Base-by-base conservation (phyloP, 2,329 filamentous ascomycete species). In the Alternaria arbusti region DNA sequence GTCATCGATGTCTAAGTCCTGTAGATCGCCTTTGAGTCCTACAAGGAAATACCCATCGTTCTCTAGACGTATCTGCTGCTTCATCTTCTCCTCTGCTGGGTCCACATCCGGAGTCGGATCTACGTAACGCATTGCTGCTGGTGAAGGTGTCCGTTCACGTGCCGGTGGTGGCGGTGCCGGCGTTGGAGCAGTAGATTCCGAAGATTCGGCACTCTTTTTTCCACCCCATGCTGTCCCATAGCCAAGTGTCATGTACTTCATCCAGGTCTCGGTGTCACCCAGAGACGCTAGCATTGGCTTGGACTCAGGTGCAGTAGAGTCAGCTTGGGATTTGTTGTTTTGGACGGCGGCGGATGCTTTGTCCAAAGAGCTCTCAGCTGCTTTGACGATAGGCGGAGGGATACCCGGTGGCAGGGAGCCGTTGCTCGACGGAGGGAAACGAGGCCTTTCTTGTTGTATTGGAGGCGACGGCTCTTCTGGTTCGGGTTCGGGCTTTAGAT, bases 1-100 rank as follows among this genome's bases (percentile, higher is more conserved):
- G 20, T 77, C 79, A 1, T 86, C 83, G 65, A 87, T 85, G 57
- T 82, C 74, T 60, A 64, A 74, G 45, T 87, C 84, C 12, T 89
- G 86, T 30, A 91, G 84, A 36, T 90, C 85, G 7, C 90, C 90
- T 67, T 87, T 85, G 6, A 93, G 84, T 0, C 91, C 91, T 60
- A 94, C 86, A 22, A 94, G 81, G 71, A 89, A 94, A 67, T 86
- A 84, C 1, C 85, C 86, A n/a, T 75, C 69, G 59, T 82, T 83
- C 64, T 85, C 84, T 15, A 72, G 74, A 12, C 64, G 74, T 28
- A 81, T 79, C 57, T 84, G 82, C 1, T 66, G 66, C 71, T 89
- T 92, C 55, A 92, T 83, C 71, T 89, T 91, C 67, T 85, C 86
- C 73, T 90, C 85, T 70, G 90, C 83, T 22, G 72, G 64, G 52